Percentiles rank a stretch among this genome's conserved stretches.
Conservation (phyloP, 1,139 yeast genomes). For the Taphrina pruni region DNA sequence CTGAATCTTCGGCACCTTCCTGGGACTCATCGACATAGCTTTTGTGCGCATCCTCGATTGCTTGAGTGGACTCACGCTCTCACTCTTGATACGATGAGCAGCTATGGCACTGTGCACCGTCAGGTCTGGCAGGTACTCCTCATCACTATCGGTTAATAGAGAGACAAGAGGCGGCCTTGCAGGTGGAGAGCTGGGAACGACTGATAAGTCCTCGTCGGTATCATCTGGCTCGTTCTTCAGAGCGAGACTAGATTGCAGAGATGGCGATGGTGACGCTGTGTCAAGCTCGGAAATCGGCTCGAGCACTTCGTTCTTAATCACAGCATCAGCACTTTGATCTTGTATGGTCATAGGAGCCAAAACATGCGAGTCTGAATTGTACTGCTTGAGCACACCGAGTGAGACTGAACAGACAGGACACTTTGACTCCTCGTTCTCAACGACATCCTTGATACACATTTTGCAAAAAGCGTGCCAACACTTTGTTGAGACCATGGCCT, state of each 20-base stretch:
- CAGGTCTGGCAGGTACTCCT: conserved; percentile 10
- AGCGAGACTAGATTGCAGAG: background rate
- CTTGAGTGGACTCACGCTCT: background rate
- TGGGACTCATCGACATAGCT: background rate
- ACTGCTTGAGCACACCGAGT: conserved; percentile 80
- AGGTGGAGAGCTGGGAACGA: background rate
- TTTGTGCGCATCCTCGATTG: background rate
- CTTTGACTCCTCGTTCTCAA: conserved; percentile 61
- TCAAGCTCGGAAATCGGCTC: conserved; percentile 51
- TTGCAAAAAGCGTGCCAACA: conserved; percentile 94
- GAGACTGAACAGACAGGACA: conserved; percentile 98
- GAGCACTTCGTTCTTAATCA: background rate
- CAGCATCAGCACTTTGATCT: background rate
- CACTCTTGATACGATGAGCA: background rate
- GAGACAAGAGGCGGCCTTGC: background rate
- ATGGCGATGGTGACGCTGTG: background rate
- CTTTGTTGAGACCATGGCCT: conserved; percentile 81
- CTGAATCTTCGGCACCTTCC: background rate
- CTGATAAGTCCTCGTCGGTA: background rate
- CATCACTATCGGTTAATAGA: background rate
- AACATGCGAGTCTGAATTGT: conserved; percentile 62
- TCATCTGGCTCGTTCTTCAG: background rate
- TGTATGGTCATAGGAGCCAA: conserved; percentile 82
- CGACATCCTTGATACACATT: conserved; percentile 85
- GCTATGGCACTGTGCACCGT: background rate